Percentiles rank a stretch among this genome's conserved stretches.
These are phyloP conservation scores for Termitomyces sp. DNA, from an alignment of 768 basidiomycete genomes.

Conservation along the genomic window DNA sequence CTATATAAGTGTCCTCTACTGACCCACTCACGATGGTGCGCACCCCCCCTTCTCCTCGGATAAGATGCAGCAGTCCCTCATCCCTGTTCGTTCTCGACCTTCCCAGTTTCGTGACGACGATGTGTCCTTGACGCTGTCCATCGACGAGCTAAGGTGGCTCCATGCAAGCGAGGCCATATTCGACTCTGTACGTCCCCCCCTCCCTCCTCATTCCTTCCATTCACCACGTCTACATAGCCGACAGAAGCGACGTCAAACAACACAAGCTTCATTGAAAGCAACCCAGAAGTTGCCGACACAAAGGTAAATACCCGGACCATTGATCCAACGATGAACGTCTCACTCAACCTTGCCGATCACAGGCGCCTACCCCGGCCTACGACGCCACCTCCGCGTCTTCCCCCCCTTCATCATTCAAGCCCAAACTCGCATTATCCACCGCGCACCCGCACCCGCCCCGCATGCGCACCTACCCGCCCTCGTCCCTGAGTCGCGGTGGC, in stretches of 20 bases:
- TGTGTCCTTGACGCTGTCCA: constrained; percentile 30
- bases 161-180: constrained; percentile 30
- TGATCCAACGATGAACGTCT: not conserved
- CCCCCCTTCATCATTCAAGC: not conserved
- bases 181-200: constrained; percentile 7
- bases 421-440: not conserved
- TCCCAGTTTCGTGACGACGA: constrained; percentile 20
- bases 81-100: not conserved
- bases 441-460: not conserved
- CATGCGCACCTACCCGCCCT: not conserved
- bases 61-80: constrained; percentile 2
- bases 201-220: not conserved
- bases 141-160: constrained; percentile 50
- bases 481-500: not conserved
- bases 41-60: not conserved
- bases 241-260: not conserved
- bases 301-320: constrained; percentile 1
- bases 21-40: not conserved
- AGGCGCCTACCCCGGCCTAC: not conserved
- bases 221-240: not conserved
- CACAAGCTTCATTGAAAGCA: not conserved
- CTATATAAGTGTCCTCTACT: not conserved
- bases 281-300: not conserved
- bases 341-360: not conserved
- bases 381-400: constrained; percentile 15